These are phyloP conservation scores for Cardiospermum halicacabum DNA, from an alignment of 345 rosid species.

Conservation along the genomic window DNA sequence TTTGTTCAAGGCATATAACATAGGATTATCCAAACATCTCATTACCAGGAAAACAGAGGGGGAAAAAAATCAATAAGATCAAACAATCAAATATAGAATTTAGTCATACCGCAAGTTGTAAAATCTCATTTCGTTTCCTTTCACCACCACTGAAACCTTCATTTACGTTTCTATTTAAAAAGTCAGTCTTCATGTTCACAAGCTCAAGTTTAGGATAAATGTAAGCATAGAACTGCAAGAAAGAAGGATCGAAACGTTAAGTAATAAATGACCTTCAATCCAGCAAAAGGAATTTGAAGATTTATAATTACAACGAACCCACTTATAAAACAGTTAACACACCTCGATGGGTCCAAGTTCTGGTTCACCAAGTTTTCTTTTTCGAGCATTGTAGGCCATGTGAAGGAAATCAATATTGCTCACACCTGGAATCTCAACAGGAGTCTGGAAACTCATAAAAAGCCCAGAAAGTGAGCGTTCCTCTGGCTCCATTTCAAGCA, in stretches of 20 bases:
- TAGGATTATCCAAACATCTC: neutral
- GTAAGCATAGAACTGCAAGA: conserved; percentile 76
- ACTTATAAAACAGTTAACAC: neutral
- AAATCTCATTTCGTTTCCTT: conserved; percentile 91
- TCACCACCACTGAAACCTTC: conserved; percentile 99
- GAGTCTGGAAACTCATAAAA: conserved; percentile 92
- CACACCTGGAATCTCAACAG: conserved; percentile 93
- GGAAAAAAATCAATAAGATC: conserved; percentile 6
- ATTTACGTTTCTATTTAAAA: conserved; percentile 92
- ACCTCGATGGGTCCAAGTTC: conserved; percentile 95
- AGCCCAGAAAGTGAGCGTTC: conserved; percentile 94
- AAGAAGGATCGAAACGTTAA: conserved; percentile 3
- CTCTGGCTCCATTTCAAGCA: conserved; percentile 94
- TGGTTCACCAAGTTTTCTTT: conserved; percentile 63
- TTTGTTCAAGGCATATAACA: neutral
- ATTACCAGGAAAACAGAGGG: no score
- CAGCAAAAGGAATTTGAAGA: neutral
- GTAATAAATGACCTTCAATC: neutral
- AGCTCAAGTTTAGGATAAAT: conserved; percentile 71
- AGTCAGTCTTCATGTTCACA: conserved; percentile 88
- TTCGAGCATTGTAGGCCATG: conserved; percentile 94
- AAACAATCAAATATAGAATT: neutral
- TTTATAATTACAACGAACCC: neutral
- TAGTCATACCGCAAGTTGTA: conserved; percentile 76
- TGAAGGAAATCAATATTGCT: conserved; percentile 84